These are phyloP conservation scores for Aegilops umbellulata DNA, from an alignment of 176 grass and related monocot genomes.

Conservation along the genomic window DNA sequence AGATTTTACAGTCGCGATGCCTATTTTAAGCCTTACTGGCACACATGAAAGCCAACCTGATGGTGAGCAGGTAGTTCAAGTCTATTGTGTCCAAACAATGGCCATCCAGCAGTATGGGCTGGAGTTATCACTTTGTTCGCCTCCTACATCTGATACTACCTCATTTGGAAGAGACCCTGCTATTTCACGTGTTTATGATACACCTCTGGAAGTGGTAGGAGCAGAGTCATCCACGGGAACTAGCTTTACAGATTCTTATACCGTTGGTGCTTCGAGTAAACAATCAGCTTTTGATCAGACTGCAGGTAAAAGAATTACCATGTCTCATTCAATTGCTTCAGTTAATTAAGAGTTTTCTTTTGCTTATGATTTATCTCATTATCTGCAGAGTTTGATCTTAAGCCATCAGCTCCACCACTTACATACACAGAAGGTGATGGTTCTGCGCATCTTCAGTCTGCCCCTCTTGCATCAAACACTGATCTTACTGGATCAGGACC, in stretches of 20 bases:
- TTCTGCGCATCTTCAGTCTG: conserved; percentile 38
- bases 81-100: conserved; percentile 99
- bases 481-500: conserved; percentile 49
- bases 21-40: conserved; percentile 92
- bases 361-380: conserved; percentile 28
- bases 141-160: conserved; percentile 54
- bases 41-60: conserved; percentile 63
- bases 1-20: conserved; percentile 98
- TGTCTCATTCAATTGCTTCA: conserved; percentile 15
- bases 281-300: conserved; percentile 25
- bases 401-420: conserved; percentile 74
- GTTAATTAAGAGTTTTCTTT: conserved; percentile 32
- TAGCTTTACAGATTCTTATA: conserved; percentile 39
- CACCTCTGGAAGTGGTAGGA: conserved; percentile 32
- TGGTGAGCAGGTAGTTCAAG: conserved; percentile 86
- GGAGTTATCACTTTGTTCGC: conserved; percentile 87
- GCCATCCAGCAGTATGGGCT: conserved; percentile 97
- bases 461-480: conserved; percentile 43
- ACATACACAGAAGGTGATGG: conserved; percentile 49
- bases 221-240: conserved; percentile 37
- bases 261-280: conserved; percentile 40
- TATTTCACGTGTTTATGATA: conserved; percentile 46
- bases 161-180: conserved; percentile 66
- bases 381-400: conserved; percentile 60
- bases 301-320: conserved; percentile 31